Percentiles rank a stretch among this genome's conserved stretches.
Conservation (phyloP, 805 yeast species). For the Kazachstania kunashirensis region DNA sequence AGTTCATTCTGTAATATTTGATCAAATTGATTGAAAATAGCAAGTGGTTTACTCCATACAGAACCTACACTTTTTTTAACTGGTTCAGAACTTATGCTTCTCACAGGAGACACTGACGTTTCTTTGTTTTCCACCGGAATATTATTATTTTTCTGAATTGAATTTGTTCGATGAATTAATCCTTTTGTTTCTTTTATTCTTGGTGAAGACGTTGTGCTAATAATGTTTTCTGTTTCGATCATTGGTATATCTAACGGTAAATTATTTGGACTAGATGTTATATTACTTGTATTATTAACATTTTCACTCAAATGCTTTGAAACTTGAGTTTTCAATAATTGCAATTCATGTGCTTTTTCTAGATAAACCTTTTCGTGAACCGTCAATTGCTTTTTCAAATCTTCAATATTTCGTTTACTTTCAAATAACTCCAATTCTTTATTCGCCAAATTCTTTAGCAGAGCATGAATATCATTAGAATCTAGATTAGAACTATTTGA, state of each 20-base stretch:
- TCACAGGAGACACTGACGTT: too few relatives aligned
- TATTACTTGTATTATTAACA: conserved; percentile 1
- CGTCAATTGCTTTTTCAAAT: conserved; percentile 37
- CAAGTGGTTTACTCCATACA: conserved; percentile 46
- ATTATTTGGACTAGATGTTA: not conserved
- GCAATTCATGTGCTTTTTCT: conserved; percentile 28
- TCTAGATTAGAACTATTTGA: conserved; percentile 8
- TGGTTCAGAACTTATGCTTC: too few relatives aligned
- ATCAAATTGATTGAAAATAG: conserved; percentile 58
- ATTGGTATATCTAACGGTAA: not conserved
- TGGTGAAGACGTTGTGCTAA: too few relatives aligned
- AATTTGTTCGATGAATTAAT: too few relatives aligned
- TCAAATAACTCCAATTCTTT: conserved; percentile 64
- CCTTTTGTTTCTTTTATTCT: too few relatives aligned
- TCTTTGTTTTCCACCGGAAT: too few relatives aligned
- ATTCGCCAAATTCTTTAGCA: conserved; percentile 51
- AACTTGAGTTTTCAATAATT: conserved; percentile 28
- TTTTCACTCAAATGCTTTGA: conserved; percentile 13
- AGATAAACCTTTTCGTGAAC: conserved; percentile 44
- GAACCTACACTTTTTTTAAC: conserved; percentile 17
- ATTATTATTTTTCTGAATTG: too few relatives aligned
- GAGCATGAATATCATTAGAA: conserved; percentile 38
- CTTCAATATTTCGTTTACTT: conserved; percentile 45
- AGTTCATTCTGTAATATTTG: conserved; percentile 55
- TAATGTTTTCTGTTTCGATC: too few relatives aligned